Evolutionary conservation across 169 alveolate species (phyloP).

Genomic region (Plasmodium relictum): DNA sequence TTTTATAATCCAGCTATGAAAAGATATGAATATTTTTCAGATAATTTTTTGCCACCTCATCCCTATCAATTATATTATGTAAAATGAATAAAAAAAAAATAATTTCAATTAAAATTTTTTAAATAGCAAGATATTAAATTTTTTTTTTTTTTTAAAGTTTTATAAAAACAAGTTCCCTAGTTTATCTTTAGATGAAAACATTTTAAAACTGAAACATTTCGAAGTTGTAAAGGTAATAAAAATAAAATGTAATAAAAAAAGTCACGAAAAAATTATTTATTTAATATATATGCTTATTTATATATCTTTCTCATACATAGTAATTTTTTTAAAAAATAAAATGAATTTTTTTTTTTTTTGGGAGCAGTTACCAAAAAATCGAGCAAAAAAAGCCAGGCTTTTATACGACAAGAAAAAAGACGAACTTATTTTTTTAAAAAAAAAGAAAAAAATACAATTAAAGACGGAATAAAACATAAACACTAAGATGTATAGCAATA

Average conservation of each 20-base stretch:
- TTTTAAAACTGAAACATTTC: constrained; percentile 32
- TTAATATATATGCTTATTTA: no score
- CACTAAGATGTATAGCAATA: background rate
- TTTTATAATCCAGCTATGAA: constrained; percentile 58
- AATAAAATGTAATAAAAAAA: background rate
- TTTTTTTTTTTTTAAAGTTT: constrained; percentile 12
- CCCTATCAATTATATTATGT: constrained; percentile 40
- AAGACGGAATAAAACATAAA: constrained; percentile 11
- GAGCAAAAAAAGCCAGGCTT: constrained; percentile 70
- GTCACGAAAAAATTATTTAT: background rate
- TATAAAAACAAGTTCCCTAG: constrained; percentile 53
- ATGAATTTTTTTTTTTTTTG: constrained; percentile 2
- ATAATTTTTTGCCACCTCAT: constrained; percentile 24
- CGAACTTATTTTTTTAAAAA: constrained; percentile 72
- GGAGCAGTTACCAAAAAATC: constrained; percentile 60
- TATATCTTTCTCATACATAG: no score
- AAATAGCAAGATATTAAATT: background rate
- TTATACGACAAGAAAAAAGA: constrained; percentile 47
- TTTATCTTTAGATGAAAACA: constrained; percentile 28
- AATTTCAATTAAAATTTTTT: background rate
- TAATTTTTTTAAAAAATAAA: background rate
- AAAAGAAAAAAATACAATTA: constrained; percentile 24
- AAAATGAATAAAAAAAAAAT: background rate
- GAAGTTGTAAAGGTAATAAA: constrained; percentile 49
- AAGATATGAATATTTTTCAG: constrained; percentile 46